A percentile compares a stretch with the other conserved stretches of the same genome.
phyloP scores from a whole-genome alignment of 768 basidiomycete species.

The Lactifluus piperatus region DNA sequence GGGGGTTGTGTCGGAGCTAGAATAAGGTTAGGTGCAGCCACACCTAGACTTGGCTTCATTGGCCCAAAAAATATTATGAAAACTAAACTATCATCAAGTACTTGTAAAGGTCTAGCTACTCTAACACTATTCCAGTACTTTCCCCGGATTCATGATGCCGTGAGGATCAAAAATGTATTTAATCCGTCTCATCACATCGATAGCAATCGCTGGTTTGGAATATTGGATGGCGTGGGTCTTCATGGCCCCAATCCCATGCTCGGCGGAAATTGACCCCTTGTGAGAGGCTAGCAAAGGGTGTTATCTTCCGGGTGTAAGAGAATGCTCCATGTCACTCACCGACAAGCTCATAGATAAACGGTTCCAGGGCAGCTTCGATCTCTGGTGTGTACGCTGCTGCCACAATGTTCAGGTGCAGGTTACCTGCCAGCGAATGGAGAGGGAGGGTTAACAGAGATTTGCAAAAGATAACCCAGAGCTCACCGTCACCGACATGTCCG shows the following conservation, averaged over 20 bases:
- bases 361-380: constrained; percentile 82
- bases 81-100: neutral
- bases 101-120: neutral
- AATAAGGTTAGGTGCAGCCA: constrained; percentile 23
- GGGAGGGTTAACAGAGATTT: neutral
- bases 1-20: constrained; percentile 22
- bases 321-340: constrained; percentile 37
- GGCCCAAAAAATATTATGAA: neutral
- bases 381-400: constrained; percentile 77
- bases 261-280: constrained; percentile 90
- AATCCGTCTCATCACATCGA: constrained; percentile 85
- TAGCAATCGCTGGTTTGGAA: constrained; percentile 71
- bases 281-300: constrained; percentile 45
- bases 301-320: constrained; percentile 1
- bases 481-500: constrained; percentile 95
- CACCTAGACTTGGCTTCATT: neutral
- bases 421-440: constrained; percentile 42
- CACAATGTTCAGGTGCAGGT: constrained; percentile 87
- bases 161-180: constrained; percentile 84
- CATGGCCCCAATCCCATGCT: constrained; percentile 95
- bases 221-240: constrained; percentile 87
- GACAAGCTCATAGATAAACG: constrained; percentile 90
- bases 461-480: constrained; percentile 25
- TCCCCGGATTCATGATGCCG: constrained; percentile 90
- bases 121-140: constrained; percentile 42